Percentiles rank a stretch among this genome's conserved stretches.
Conservation (phyloP, 768 basidiomycete species). For the Lenzites betulinus region DNA sequence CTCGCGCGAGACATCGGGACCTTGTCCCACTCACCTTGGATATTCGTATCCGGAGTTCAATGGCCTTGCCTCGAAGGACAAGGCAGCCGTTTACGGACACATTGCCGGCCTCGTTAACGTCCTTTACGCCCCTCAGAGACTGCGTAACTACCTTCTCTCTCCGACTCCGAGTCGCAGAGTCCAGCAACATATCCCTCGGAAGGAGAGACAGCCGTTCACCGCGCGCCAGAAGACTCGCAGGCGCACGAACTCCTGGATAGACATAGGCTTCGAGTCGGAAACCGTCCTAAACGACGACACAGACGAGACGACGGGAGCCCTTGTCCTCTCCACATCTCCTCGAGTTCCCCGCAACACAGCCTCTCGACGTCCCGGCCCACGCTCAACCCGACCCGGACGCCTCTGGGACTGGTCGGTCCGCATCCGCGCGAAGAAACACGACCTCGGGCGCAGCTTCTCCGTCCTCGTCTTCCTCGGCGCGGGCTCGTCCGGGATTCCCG, state of each 20-base stretch:
- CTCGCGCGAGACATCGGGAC: slow-evolving; percentile 32
- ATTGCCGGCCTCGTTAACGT: slow-evolving; percentile 39
- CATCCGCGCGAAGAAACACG: slow-evolving; percentile 45
- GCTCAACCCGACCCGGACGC: neutral
- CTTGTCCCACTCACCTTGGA: slow-evolving; percentile 35
- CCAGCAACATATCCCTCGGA: neutral
- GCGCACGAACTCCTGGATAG: neutral
- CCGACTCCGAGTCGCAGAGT: too few species aligned
- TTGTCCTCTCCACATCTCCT: neutral
- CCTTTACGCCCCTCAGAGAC: slow-evolving; percentile 29
- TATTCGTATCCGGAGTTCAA: slow-evolving; percentile 58
- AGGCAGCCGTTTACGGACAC: slow-evolving; percentile 30
- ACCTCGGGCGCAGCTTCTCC: slow-evolving; percentile 44
- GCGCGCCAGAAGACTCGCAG: neutral
- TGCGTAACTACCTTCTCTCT: neutral
- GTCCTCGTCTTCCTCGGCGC: slow-evolving; percentile 50
- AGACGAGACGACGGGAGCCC: neutral
- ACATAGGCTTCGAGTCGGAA: neutral
- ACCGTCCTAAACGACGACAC: neutral
- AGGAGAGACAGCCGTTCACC: neutral
- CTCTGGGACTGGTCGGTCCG: slow-evolving; percentile 46
- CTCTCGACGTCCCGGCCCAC: neutral
- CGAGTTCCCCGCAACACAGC: too few species aligned
- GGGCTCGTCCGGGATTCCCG: neutral
- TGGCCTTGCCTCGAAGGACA: slow-evolving; percentile 35